Conservation (phyloP, 176 grass and related monocot species). For the Triticum dicoccoides region DNA sequence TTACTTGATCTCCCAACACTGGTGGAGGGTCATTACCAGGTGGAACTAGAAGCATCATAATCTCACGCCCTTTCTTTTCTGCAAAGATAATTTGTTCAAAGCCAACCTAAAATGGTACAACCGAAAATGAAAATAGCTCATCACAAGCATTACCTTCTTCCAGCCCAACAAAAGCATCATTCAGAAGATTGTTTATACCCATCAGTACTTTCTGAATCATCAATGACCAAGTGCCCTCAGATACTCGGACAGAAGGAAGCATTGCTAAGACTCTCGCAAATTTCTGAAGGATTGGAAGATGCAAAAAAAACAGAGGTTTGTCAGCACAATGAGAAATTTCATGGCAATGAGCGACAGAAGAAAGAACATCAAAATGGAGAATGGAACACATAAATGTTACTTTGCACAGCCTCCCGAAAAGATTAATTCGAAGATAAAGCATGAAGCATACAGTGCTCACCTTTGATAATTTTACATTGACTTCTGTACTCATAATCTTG, state of each 20-base stretch:
- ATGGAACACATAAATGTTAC: not conserved
- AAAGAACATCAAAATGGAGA: not conserved
- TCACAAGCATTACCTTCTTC: slow-evolving; percentile 61
- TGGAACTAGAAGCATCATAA: slow-evolving; percentile 77
- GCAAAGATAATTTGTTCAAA: slow-evolving; percentile 33
- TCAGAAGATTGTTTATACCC: slow-evolving; percentile 62
- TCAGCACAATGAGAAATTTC: not conserved
- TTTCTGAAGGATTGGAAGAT: slow-evolving; percentile 49
- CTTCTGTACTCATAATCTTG: slow-evolving; percentile 52
- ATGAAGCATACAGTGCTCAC: slow-evolving; percentile 35
- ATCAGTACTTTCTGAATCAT: slow-evolving; percentile 85
- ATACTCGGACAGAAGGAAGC: slow-evolving; percentile 63
- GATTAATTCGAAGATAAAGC: slow-evolving; percentile 3
- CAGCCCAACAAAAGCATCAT: slow-evolving; percentile 73
- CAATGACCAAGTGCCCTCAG: slow-evolving; percentile 64
- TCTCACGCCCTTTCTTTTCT: slow-evolving; percentile 65
- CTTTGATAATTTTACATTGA: slow-evolving; percentile 56
- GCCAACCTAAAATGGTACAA: not conserved
- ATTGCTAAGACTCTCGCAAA: slow-evolving; percentile 55
- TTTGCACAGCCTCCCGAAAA: not conserved
- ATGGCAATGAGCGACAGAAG: not conserved
- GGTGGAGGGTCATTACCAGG: slow-evolving; percentile 69
- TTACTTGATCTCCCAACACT: slow-evolving; percentile 44
- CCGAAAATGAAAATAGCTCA: slow-evolving; percentile 5
- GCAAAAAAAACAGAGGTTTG: not conserved